Evolutionary conservation across 2,329 filamentous ascomycete species (phyloP).

Genomic region (Neofusicoccum parvum): DNA sequence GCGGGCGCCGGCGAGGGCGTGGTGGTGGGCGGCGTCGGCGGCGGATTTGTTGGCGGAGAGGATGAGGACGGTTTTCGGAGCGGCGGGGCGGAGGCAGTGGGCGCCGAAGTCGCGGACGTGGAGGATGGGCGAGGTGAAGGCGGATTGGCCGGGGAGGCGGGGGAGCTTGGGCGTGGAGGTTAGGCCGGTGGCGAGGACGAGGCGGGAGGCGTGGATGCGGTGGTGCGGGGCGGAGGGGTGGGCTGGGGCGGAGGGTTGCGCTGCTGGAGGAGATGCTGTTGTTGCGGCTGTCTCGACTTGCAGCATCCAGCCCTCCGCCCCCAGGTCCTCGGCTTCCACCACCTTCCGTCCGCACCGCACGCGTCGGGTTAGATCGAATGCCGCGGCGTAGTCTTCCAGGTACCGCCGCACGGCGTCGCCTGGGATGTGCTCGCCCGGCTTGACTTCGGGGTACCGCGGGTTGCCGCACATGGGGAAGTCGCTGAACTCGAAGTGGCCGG

Average conservation of each 20-base stretch:
- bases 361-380: conserved; percentile 52
- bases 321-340: conserved; percentile 47
- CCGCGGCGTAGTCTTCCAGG: conserved; percentile 48
- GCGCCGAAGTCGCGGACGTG: conserved; percentile 58
- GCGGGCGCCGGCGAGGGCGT: conserved; percentile 44
- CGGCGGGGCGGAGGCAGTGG: background rate
- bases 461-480: conserved; percentile 34
- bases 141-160: conserved; percentile 49
- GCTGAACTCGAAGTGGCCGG: conserved; percentile 43
- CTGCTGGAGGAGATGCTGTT: too few species aligned
- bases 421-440: conserved; percentile 60
- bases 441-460: conserved; percentile 32
- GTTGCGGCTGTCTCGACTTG: background rate
- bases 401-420: conserved; percentile 61
- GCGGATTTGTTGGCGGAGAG: conserved; percentile 65
- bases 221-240: background rate
- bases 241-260: too few species aligned
- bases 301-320: conserved; percentile 37
- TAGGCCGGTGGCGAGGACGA: conserved; percentile 65
- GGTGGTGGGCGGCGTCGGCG: conserved; percentile 63
- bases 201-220: conserved; percentile 44
- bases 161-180: conserved; percentile 62
- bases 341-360: conserved; percentile 57
- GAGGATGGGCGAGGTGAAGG: conserved; percentile 57
- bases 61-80: conserved; percentile 47